Base-by-base conservation (phyloP, 345 rosid species). In the Tarenaya hassleriana region DNA sequence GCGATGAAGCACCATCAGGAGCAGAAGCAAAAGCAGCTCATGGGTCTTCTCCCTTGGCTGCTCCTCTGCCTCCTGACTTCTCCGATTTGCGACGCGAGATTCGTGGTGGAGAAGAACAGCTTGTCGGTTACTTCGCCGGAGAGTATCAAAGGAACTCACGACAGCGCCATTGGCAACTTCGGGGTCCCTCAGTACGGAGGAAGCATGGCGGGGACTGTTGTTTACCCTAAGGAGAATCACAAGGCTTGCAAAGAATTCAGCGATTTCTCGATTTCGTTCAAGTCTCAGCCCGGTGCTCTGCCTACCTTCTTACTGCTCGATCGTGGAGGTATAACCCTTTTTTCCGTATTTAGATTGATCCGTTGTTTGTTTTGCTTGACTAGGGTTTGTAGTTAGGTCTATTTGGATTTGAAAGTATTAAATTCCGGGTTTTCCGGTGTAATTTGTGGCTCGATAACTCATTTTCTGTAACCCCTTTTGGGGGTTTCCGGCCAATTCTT, bases 161-260 rank as follows among this genome's bases (percentile, higher is more conserved):
- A 92, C 48, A 83, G 86, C 71, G 98, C 96, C 10, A 92, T 92
- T 48, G 98, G 96, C 1, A 92, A 92, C 77, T 92, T 92, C 15
- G 98, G 98, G 77, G 85, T 92, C 37, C 98, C 98, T 18, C 88
- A 92, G 64, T 92, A 92, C 70, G 98, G 98, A 8, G 98, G 98
- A n/a, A 88, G 95, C 71, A 82, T 92, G 96, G 96, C 95, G 0
- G 98, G 96, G 0, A 62, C 78, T 12, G 95, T 85, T 42, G 44
- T 65, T 52, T 92, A 84, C 52, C 95, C 90, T 0, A 81, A 75
- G 46, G 77, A 81, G 48, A 88, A 92, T 62, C 75, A 32, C 66
- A 83, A 88, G 64, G 94, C 83, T 7, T 92, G 98, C 33, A 77
- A 71, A 24, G 84, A 69, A 41, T 88, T 82, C 49, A 66, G 73